Evolutionary conservation across 1,139 yeast species (phyloP), one percentile per base, ranked within the genome.

Genomic region (Debaryomyces coudertii): DNA sequence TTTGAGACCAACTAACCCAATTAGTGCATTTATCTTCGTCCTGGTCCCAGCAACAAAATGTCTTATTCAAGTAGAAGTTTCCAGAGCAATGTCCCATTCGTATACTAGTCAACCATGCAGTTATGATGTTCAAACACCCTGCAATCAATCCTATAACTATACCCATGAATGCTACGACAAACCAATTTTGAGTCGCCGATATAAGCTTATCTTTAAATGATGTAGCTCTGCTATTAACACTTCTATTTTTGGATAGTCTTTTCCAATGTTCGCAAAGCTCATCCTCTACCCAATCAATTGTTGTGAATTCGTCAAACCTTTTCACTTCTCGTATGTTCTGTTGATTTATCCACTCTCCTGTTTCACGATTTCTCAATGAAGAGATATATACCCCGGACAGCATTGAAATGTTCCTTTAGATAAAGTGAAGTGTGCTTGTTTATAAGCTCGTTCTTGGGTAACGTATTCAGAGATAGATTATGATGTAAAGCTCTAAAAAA

Each of bases 271-370:
- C 90, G 15, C 70, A 67, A 20, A 81, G 68, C 24, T 82, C 84
- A 58, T 92, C 98, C 44, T 84, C 84, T 11, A 89, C 81, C 96
- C 97, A 90, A 64, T 93, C 98, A 11, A 86, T 76, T 5, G 95
- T 87, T 20, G 71, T 67, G 59, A 86, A 88, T 40, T 80, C 81
- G 45, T 79, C 76, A 57, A 84, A 86, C 40, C 75, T 59, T 45
- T 70, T 70, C 20, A 73, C 77, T 42, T 70, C 67, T 16, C 60
- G 58, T 8, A 74, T 59, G 5, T 53, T 50, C 7, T 65, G 66
- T 51, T 74, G 80, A 48, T 68, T 55, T 34, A 65, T 53, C 79
- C 79, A 75, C 22, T 62, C 53, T 0, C 79, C 79, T 0, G 73
- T 66, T 7, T 45, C 50, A 23, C 61, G 57, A 40, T 61, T 63